Evolutionary conservation across 805 yeast species (phyloP), one percentile per base, ranked within the genome.

Genomic region (Cyberlindnera japonica): DNA sequence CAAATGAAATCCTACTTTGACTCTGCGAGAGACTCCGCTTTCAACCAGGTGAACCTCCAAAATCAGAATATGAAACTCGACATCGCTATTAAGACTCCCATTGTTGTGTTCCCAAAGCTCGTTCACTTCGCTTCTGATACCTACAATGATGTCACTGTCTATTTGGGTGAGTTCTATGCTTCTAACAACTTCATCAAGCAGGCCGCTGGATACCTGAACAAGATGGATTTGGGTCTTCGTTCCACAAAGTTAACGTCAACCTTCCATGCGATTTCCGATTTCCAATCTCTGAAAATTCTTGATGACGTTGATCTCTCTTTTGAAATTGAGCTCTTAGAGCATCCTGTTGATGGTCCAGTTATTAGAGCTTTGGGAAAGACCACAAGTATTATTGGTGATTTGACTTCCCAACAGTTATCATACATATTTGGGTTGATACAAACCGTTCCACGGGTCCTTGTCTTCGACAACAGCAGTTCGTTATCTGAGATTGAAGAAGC

Each of bases 1-100:
- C 75, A 75, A 50, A 87, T 91, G 95, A 93, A 93, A 61, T 77
- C 75, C 4, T 70, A 90, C n/a, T 95, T 85, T 60, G 99, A 93
- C 54, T 68, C 75, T 16, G 95, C 98, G 0, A 74, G 98, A 43
- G 87, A 83, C 53, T 86, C 89, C 10, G 96, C 98, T 0, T 75
- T 88, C 50, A 77, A 83, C 50, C 95, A 86, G 58, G 93, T 93
- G 0, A 77, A 68, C 32, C 69, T 81, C 31, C 74, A 74, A 31
- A 69, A 75, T 44, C 76, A 77, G 38, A 69, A 65, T 41, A 79
- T 89, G 63, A 79, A 80, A 48, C 74, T 90, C 56, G 84, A 90
- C 51, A 62, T 95, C 24, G 61, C 76, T 14, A 69, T 93, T 13
- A 73, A 77, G 38, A 87, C 97, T 1, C 99, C 99, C 0, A 83